Evolutionary conservation across 2,329 filamentous ascomycete species (phyloP).

Genomic region (Raffaelea albimanens): DNA sequence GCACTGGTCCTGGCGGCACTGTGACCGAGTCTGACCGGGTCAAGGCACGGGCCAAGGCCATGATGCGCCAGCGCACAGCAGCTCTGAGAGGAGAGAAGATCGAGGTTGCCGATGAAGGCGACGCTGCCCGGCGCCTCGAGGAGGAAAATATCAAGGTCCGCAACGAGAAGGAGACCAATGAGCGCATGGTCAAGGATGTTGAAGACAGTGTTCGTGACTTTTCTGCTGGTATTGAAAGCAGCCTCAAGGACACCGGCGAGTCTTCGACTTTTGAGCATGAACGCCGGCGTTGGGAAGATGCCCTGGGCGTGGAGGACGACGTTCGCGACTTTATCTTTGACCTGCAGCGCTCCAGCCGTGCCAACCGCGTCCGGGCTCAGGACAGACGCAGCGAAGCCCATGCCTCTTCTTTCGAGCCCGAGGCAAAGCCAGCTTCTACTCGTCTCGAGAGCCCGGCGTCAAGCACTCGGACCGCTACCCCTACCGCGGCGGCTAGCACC

Average conservation of each 20-base stretch:
- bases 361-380: slow-evolving; percentile 56
- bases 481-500: slow-evolving; percentile 34
- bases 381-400: slow-evolving; percentile 41
- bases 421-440: slow-evolving; percentile 21
- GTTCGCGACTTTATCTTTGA: slow-evolving; percentile 98
- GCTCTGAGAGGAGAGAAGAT: slow-evolving; percentile 80
- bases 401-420: background rate
- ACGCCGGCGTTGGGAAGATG: slow-evolving; percentile 89
- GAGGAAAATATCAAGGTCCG: slow-evolving; percentile 75
- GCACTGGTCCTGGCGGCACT: slow-evolving; percentile 81
- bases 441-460: slow-evolving; percentile 8
- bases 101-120: slow-evolving; percentile 61
- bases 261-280: slow-evolving; percentile 80
- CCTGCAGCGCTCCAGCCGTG: slow-evolving; percentile 74
- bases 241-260: slow-evolving; percentile 69
- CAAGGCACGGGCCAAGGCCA: slow-evolving; percentile 89
- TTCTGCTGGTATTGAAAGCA: slow-evolving; percentile 73
- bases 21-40: slow-evolving; percentile 91
- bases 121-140: slow-evolving; percentile 76
- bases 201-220: slow-evolving; percentile 94
- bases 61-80: slow-evolving; percentile 97
- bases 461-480: slow-evolving; percentile 36
- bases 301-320: slow-evolving; percentile 89
- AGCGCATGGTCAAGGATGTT: slow-evolving; percentile 92
- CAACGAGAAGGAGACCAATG: slow-evolving; percentile 85